Conservation (phyloP, 768 basidiomycete genomes). For the Amanita thiersii region DNA sequence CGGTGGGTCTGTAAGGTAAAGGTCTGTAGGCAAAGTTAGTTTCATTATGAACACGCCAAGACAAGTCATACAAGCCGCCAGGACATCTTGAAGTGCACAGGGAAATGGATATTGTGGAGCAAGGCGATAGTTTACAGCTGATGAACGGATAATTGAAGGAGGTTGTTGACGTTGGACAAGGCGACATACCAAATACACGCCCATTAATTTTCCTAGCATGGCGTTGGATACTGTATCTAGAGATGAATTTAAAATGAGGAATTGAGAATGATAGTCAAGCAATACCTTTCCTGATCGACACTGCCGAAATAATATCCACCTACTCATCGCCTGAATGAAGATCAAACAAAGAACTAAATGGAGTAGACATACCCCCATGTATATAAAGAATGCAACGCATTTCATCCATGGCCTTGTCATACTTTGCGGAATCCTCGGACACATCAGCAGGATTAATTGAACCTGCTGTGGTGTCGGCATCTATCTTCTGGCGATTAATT, state of each 20-base stretch:
- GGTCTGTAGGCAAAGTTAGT: conserved; percentile 28
- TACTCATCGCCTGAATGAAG: conserved; percentile 16
- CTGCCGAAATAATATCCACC: conserved; percentile 85
- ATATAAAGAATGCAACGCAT: conserved; percentile 79
- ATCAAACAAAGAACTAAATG: background rate
- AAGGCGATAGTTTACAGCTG: conserved; percentile 77
- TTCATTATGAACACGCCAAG: background rate
- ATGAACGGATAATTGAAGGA: conserved; percentile 7
- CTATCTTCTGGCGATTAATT: conserved; percentile 28
- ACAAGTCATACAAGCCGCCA: conserved; percentile 68
- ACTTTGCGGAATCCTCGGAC: conserved; percentile 18
- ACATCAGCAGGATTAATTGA: conserved; percentile 12
- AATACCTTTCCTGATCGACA: conserved; percentile 65
- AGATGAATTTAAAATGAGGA: conserved; percentile 2
- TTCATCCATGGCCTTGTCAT: conserved; percentile 70
- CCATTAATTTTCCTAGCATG: conserved; percentile 91
- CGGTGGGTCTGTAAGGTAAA: conserved; percentile 89
- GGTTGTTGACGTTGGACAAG: background rate
- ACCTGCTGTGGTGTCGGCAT: conserved; percentile 4
- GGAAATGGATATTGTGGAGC: conserved; percentile 98
- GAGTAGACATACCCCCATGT: conserved; percentile 51
- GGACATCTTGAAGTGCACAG: conserved; percentile 79
- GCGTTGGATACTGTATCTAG: conserved; percentile 68
- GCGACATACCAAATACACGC: conserved; percentile 62
- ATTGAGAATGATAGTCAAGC: background rate